Percentiles rank a stretch among this genome's conserved stretches.
Conservation (phyloP, 768 basidiomycete species). For the Amanita polypyramis region DNA sequence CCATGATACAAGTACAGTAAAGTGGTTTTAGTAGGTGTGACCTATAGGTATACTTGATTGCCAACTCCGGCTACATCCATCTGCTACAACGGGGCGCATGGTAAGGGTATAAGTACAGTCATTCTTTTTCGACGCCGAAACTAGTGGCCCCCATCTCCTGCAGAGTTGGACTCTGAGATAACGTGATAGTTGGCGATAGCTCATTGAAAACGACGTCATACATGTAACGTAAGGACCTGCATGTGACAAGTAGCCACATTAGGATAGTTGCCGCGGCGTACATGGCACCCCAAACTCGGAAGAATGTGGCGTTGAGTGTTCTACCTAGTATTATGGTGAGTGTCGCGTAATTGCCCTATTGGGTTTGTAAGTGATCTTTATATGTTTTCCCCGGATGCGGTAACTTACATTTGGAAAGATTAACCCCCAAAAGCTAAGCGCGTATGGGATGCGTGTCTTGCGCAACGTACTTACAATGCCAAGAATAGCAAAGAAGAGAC, state of each 20-base stretch:
- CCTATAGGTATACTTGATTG: background rate
- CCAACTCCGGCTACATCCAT: too few relatives aligned
- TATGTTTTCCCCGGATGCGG: background rate
- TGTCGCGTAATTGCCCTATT: constrained; percentile 56
- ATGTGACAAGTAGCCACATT: constrained; percentile 41
- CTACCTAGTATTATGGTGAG: constrained; percentile 42
- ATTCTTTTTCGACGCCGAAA: background rate
- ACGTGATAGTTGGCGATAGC: background rate
- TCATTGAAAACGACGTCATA: constrained; percentile 7
- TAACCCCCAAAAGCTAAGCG: constrained; percentile 53
- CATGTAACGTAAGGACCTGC: constrained; percentile 23
- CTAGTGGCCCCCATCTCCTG: background rate
- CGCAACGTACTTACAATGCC: constrained; percentile 33
- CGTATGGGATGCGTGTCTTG: constrained; percentile 35
- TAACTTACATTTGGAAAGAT: constrained; percentile 55
- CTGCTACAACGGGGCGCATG: too few relatives aligned
- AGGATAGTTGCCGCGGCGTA: constrained; percentile 40
- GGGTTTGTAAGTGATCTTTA: background rate
- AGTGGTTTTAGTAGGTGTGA: background rate
- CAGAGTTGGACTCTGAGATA: background rate
- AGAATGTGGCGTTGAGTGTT: constrained; percentile 41
- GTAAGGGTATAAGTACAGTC: too few relatives aligned
- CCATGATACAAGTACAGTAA: background rate
- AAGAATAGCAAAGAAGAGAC: constrained; percentile 46
- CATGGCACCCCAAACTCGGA: constrained; percentile 47